phyloP scores from a whole-genome alignment of 257 asterid species.

The Ocimum tenuiflorum region DNA sequence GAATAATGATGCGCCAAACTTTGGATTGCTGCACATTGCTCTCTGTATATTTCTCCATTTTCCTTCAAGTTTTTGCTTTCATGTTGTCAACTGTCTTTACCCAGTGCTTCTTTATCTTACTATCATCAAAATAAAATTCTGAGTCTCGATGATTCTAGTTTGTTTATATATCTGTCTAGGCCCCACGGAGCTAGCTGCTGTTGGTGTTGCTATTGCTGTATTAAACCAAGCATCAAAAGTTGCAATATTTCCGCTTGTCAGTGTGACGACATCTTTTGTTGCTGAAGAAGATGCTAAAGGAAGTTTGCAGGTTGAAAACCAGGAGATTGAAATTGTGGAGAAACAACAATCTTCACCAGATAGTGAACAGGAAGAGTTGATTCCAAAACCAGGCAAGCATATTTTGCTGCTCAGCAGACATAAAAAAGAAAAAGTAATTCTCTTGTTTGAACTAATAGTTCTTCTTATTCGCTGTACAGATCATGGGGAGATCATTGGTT shows the following conservation, averaged over 20 bases:
- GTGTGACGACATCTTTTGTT: slow-evolving; percentile 55
- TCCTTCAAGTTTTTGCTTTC: not conserved
- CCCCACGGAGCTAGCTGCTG: slow-evolving; percentile 54
- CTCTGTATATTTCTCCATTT: not conserved
- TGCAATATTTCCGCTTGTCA: slow-evolving; percentile 57
- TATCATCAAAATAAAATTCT: not conserved
- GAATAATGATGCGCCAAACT: not conserved
- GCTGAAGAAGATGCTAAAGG: slow-evolving; percentile 50
- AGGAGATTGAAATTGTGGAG: slow-evolving; percentile 28
- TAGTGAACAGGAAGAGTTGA: slow-evolving; percentile 24
- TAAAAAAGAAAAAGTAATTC: not conserved
- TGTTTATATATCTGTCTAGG: slow-evolving; percentile 19
- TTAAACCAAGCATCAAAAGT: slow-evolving; percentile 53
- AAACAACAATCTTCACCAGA: slow-evolving; percentile 15
- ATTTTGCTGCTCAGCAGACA: not conserved
- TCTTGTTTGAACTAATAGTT: not conserved
- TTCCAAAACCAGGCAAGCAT: slow-evolving; percentile 21
- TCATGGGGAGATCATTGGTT: slow-evolving; percentile 2
- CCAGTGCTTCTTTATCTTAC: not conserved
- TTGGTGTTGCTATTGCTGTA: slow-evolving; percentile 52
- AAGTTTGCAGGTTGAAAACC: slow-evolving; percentile 11
- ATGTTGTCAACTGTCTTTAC: not conserved
- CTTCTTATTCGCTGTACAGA: not conserved
- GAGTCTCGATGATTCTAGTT: not conserved
- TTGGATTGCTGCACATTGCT: not conserved